Evolutionary conservation across 306 rosid genomes (phyloP), one percentile per base, ranked within the genome.

Genomic region (Prosopis cineraria): DNA sequence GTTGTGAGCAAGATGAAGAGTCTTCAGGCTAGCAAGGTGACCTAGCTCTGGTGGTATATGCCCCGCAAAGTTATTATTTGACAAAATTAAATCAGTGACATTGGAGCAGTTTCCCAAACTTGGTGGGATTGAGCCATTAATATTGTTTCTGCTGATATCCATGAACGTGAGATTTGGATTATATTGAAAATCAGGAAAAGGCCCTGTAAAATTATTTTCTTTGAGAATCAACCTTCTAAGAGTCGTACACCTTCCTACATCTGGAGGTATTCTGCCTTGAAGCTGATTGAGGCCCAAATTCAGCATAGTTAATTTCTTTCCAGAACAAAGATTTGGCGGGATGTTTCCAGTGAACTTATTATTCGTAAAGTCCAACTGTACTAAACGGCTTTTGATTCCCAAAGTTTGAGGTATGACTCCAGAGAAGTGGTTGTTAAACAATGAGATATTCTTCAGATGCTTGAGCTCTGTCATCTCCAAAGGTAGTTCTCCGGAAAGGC

Each of bases 281-380:
- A 94, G 66, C 53, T 71, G 97, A 83, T 94, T 94, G 27, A 63
- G 16, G 24, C 91, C 97, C 88, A 92, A 14, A 68, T 29, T 82
- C 73, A 92, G 65, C 56, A 80, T 33, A 4, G 27, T 72, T 34
- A 94, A 77, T 66, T 75, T 31, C 77, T 87, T 90, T 24, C 97
- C 89, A 75, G 36, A 80, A 86, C 98, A 94, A 76, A 94, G 85
- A 87, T 88, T 81, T 33, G 92, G 90, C 9, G 98, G 97, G 64
- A 94, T 79, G 84, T 45, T 68, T 29, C 98, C 97, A 0, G 77
- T 69, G 87, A 94, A 94, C 68, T 73, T 82, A 16, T 94, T 94
- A 41, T 87, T 72, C 9, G 84, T 82, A 8, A 94, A 88, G 71
- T 92, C 98, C 74, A 94, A 66, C 75, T 27, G 74, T 56, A 68